Conservation (phyloP, 495 filamentous ascomycete genomes). For the Aspergillus steynii region DNA sequence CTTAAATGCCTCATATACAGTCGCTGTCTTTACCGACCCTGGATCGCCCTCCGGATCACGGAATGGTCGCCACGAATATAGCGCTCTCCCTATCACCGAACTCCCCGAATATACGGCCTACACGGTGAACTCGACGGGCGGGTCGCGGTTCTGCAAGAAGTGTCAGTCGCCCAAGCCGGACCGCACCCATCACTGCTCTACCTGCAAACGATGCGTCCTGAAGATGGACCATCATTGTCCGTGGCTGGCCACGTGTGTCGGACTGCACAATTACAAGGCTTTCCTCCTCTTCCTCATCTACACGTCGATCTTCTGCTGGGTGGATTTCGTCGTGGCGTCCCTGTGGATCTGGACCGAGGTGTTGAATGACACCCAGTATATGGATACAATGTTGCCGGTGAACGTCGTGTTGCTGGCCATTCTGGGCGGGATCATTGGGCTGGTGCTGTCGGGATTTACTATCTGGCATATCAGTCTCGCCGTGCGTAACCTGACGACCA, state of each 20-base stretch:
- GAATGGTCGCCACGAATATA: slow-evolving; percentile 51
- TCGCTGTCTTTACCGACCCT: slow-evolving; percentile 88
- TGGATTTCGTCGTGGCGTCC: slow-evolving; percentile 70
- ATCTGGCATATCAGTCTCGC: slow-evolving; percentile 90
- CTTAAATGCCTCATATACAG: slow-evolving; percentile 84
- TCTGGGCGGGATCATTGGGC: slow-evolving; percentile 82
- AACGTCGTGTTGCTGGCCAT: slow-evolving; percentile 88
- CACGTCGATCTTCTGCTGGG: slow-evolving; percentile 80
- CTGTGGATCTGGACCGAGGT: slow-evolving; percentile 83
- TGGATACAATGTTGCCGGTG: slow-evolving; percentile 76
- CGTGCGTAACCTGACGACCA: slow-evolving; percentile 78
- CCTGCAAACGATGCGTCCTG: slow-evolving; percentile 87
- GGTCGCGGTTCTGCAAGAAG: slow-evolving; percentile 91
- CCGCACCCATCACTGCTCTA: slow-evolving; percentile 93
- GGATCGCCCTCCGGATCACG: slow-evolving; percentile 62
- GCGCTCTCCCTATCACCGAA: slow-evolving; percentile 64
- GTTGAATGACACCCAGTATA: slow-evolving; percentile 58
- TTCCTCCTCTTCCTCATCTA: slow-evolving; percentile 95
- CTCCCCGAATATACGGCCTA: slow-evolving; percentile 62
- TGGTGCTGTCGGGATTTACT: slow-evolving; percentile 88
- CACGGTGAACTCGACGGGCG: slow-evolving; percentile 88
- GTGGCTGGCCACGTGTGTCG: slow-evolving; percentile 95
- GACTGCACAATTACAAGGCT: slow-evolving; percentile 90
- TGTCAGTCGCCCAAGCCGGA: slow-evolving; percentile 92
- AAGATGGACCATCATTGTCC: slow-evolving; percentile 99